A percentile compares a stretch with the other conserved stretches of the same genome.
Evolutionary conservation across 441 rosid species (phyloP).

Genomic region (Populus hybrid): DNA sequence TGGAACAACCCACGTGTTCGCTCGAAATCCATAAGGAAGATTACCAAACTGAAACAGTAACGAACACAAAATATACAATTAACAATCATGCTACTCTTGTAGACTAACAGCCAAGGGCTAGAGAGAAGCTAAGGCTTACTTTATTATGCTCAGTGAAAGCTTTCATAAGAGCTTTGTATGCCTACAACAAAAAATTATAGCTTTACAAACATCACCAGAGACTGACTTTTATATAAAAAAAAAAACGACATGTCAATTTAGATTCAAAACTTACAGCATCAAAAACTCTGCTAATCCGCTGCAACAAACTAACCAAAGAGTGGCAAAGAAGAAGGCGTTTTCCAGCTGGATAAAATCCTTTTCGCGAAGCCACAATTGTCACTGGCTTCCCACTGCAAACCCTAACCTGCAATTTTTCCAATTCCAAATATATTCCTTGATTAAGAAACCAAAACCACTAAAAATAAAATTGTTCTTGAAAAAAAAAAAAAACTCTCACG

Average conservation of each 20-base stretch:
- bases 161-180: slow-evolving; percentile 56
- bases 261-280: slow-evolving; percentile 42
- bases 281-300: slow-evolving; percentile 54
- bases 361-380: slow-evolving; percentile 49
- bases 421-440: not conserved
- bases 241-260: not conserved
- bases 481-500: slow-evolving; percentile 36
- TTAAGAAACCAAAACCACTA: not conserved
- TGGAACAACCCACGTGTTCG: slow-evolving; percentile 72
- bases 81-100: not conserved
- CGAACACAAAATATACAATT: slow-evolving; percentile 4
- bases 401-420: slow-evolving; percentile 37
- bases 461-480: not conserved
- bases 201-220: slow-evolving; percentile 1
- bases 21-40: slow-evolving; percentile 67
- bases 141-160: slow-evolving; percentile 63
- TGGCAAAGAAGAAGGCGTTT: slow-evolving; percentile 44
- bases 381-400: slow-evolving; percentile 60
- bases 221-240: not conserved
- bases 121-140: slow-evolving; percentile 26
- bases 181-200: slow-evolving; percentile 41
- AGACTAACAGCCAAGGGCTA: not conserved
- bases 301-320: slow-evolving; percentile 53
- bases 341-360: slow-evolving; percentile 59
- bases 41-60: slow-evolving; percentile 53